Conservation (phyloP, 768 basidiomycete species). For the Cystofilobasidium ferigula region DNA sequence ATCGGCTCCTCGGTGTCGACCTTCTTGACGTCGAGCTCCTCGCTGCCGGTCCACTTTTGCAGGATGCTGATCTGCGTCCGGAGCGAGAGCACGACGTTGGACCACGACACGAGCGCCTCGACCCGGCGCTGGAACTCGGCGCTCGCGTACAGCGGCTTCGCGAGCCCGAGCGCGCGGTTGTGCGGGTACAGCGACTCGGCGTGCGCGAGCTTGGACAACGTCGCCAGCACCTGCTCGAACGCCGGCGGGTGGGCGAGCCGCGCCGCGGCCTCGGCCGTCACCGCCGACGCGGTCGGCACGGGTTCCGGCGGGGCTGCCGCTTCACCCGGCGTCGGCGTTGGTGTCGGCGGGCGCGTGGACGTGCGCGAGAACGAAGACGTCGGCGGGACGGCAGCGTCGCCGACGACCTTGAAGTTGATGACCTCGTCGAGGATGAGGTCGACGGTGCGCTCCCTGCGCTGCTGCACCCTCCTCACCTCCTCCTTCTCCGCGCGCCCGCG, state of each 20-base stretch:
- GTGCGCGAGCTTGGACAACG: slow-evolving; percentile 65
- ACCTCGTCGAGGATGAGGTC: slow-evolving; percentile 78
- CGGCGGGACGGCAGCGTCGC: slow-evolving; percentile 23
- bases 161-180: slow-evolving; percentile 63
- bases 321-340: slow-evolving; percentile 29
- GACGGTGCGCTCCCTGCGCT: slow-evolving; percentile 66
- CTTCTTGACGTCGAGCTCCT: slow-evolving; percentile 54
- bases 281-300: slow-evolving; percentile 36
- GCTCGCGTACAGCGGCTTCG: slow-evolving; percentile 61
- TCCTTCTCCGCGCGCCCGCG: slow-evolving; percentile 68
- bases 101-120: slow-evolving; percentile 86
- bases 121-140: slow-evolving; percentile 64
- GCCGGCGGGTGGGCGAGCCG: slow-evolving; percentile 21
- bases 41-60: slow-evolving; percentile 86
- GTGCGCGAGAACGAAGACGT: too few species aligned
- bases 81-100: slow-evolving; percentile 73
- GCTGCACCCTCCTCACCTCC: slow-evolving; percentile 69
- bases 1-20: slow-evolving; percentile 25
- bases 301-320: slow-evolving; percentile 29
- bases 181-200: slow-evolving; percentile 80
- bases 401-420: slow-evolving; percentile 56
- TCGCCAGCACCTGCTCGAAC: slow-evolving; percentile 35
- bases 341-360: background rate
- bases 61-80: slow-evolving; percentile 67
- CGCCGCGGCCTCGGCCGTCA: background rate